These are phyloP conservation scores for Pseudozyma flocculosa DNA, from an alignment of 1,284 basidiomycete genomes.

Conservation along the genomic window DNA sequence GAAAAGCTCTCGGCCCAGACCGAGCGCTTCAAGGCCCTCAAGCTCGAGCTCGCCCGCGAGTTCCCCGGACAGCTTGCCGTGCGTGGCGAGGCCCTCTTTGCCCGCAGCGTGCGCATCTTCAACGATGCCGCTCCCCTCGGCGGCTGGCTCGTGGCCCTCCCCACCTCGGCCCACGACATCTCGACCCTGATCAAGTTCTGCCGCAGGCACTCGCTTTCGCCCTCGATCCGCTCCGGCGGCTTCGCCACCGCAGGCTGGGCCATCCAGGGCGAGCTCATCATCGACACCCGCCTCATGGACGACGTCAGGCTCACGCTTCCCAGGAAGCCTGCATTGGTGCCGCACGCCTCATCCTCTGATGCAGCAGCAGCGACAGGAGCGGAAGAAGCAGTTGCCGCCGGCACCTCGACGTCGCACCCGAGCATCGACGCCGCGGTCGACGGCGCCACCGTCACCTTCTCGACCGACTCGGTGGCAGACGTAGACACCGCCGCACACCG, in stretches of 20 bases:
- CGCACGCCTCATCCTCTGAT: too few relatives aligned
- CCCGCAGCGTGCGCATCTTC: slow-evolving; percentile 36
- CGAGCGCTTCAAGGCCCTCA: slow-evolving; percentile 19
- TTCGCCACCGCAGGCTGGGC: slow-evolving; percentile 86
- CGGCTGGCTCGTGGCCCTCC: slow-evolving; percentile 39
- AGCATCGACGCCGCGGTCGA: slow-evolving; percentile 14
- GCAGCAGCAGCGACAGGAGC: too few relatives aligned
- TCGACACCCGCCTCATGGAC: slow-evolving; percentile 72
- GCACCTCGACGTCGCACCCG: background rate
- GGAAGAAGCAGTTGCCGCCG: too few relatives aligned
- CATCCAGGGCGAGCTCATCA: slow-evolving; percentile 76
- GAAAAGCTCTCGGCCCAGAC: slow-evolving; percentile 14
- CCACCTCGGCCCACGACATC: slow-evolving; percentile 29
- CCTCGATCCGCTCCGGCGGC: slow-evolving; percentile 82
- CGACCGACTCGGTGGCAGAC: slow-evolving; percentile 11
- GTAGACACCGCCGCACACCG: slow-evolving; percentile 7
- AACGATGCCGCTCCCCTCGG: slow-evolving; percentile 42
- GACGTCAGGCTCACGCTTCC: slow-evolving; percentile 69
- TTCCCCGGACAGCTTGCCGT: slow-evolving; percentile 32
- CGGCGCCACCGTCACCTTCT: slow-evolving; percentile 8
- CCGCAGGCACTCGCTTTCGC: slow-evolving; percentile 67
- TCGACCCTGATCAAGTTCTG: slow-evolving; percentile 63
- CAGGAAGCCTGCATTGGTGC: background rate
- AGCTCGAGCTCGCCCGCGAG: slow-evolving; percentile 10
- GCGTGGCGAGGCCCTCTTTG: slow-evolving; percentile 27